Evolutionary conservation across 1,284 basidiomycete species (phyloP).

Genomic region (Neonothopanus nambi): DNA sequence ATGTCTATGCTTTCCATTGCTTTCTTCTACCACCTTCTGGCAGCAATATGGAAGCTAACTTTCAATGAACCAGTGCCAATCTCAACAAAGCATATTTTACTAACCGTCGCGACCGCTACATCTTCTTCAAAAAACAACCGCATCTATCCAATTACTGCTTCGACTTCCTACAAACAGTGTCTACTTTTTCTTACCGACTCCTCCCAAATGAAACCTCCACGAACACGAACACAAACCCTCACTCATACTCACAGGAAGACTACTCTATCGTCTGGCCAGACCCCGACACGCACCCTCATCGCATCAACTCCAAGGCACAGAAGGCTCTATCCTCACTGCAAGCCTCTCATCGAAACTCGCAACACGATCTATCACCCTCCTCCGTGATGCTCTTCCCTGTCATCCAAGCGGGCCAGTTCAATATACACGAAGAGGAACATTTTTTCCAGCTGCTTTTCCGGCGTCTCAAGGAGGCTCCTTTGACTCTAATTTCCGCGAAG

Average conservation of each 20-base stretch:
- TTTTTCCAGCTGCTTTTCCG: slow-evolving; percentile 62
- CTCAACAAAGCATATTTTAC: slow-evolving; percentile 94
- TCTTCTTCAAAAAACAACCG: slow-evolving; percentile 69
- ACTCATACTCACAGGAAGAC: slow-evolving; percentile 35
- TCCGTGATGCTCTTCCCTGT: slow-evolving; percentile 76
- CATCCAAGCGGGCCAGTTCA: slow-evolving; percentile 84
- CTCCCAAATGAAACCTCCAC: slow-evolving; percentile 30
- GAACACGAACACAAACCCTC: slow-evolving; percentile 5
- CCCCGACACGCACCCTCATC: slow-evolving; percentile 53
- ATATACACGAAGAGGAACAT: slow-evolving; percentile 80
- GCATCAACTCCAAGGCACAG: slow-evolving; percentile 55
- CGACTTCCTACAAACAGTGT: slow-evolving; percentile 71
- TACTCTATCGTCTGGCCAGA: slow-evolving; percentile 61
- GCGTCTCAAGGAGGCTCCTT: slow-evolving; percentile 27
- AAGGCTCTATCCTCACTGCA: slow-evolving; percentile 54
- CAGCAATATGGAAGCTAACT: not conserved
- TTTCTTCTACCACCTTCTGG: not conserved
- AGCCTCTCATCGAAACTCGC: slow-evolving; percentile 32
- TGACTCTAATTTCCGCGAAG: not conserved
- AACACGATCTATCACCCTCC: slow-evolving; percentile 18
- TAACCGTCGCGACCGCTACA: slow-evolving; percentile 92
- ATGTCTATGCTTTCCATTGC: slow-evolving; percentile 35
- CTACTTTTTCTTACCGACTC: slow-evolving; percentile 76
- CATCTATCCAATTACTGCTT: slow-evolving; percentile 81
- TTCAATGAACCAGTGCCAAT: slow-evolving; percentile 74